Conservation (phyloP, 31 red algal species). For the Porphyra umbilicalis region DNA sequence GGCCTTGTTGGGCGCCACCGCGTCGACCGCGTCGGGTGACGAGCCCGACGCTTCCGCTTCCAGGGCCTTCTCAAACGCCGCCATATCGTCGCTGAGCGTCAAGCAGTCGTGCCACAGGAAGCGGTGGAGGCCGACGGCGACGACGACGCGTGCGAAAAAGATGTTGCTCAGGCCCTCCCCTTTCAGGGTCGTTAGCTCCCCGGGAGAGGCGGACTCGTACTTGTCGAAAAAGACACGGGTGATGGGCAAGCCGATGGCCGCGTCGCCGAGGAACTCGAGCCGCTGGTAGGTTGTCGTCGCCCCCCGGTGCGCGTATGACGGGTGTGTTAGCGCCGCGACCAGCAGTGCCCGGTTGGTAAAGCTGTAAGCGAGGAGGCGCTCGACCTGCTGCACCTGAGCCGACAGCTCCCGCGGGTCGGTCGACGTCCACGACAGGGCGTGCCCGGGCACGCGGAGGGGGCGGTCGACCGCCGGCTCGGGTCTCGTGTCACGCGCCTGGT, state of each 20-base stretch:
- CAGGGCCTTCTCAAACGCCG: slow-evolving; percentile 39
- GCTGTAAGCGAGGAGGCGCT: slow-evolving; percentile 55
- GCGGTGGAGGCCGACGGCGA: slow-evolving; percentile 43
- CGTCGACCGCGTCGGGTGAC: slow-evolving; percentile 7
- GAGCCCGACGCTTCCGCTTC: slow-evolving; percentile 24
- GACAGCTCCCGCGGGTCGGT: not conserved
- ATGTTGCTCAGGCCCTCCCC: slow-evolving; percentile 72
- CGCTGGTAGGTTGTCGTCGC: slow-evolving; percentile 45
- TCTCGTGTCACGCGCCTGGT: not conserved
- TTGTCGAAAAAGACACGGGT: slow-evolving; percentile 43
- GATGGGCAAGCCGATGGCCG: slow-evolving; percentile 59
- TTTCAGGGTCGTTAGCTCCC: slow-evolving; percentile 48
- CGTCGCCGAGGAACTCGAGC: slow-evolving; percentile 79
- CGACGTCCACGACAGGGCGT: not conserved
- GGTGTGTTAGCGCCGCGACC: slow-evolving; percentile 66
- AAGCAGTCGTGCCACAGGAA: slow-evolving; percentile 47
- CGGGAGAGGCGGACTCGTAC: slow-evolving; percentile 49
- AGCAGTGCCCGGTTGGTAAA: slow-evolving; percentile 51
- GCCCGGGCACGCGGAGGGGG: not conserved
- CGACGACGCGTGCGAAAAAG: slow-evolving; percentile 56
- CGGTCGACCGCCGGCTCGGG: not conserved
- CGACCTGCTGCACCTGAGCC: slow-evolving; percentile 15
- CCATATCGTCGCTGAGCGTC: slow-evolving; percentile 29
- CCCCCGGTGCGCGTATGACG: slow-evolving; percentile 35
- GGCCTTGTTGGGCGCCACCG: slow-evolving; percentile 54